Evolutionary conservation across 768 basidiomycete genomes (phyloP).

Genomic region (Trametes gibbosa): DNA sequence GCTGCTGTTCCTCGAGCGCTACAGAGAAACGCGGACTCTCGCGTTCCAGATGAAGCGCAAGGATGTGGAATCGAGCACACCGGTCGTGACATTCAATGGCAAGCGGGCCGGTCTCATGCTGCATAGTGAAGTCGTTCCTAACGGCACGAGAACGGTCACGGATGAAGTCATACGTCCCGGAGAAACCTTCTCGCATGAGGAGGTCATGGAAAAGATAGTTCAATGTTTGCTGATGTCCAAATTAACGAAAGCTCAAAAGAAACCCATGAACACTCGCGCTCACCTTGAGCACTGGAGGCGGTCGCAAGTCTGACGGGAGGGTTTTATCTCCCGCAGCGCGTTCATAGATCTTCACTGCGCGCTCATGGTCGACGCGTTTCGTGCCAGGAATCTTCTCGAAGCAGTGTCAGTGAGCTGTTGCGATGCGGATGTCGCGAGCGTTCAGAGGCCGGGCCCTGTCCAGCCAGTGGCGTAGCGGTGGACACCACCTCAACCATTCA

Average conservation of each 20-base stretch:
- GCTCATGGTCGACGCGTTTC: conserved; percentile 80
- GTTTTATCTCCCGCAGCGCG: conserved; percentile 92
- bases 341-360: conserved; percentile 94
- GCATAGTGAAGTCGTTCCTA: conserved; percentile 92
- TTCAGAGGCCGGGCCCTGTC: conserved; percentile 6
- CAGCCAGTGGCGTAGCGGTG: background rate
- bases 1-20: conserved; percentile 80
- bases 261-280: conserved; percentile 6
- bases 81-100: conserved; percentile 92
- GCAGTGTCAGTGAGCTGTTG: conserved; percentile 33
- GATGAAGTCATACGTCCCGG: conserved; percentile 75
- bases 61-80: conserved; percentile 90
- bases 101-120: conserved; percentile 69
- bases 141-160: conserved; percentile 90
- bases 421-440: background rate
- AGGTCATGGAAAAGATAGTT: conserved; percentile 91
- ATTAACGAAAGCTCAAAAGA: background rate
- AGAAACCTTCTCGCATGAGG: conserved; percentile 65
- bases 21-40: conserved; percentile 57
- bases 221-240: conserved; percentile 65
- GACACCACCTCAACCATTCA: too few species aligned
- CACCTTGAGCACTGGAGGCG: conserved; percentile 80
- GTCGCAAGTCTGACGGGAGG: conserved; percentile 87
- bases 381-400: conserved; percentile 65
- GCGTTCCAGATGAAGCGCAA: conserved; percentile 69